Conservation (phyloP, 441 rosid genomes). For the Populus hybrid region DNA sequence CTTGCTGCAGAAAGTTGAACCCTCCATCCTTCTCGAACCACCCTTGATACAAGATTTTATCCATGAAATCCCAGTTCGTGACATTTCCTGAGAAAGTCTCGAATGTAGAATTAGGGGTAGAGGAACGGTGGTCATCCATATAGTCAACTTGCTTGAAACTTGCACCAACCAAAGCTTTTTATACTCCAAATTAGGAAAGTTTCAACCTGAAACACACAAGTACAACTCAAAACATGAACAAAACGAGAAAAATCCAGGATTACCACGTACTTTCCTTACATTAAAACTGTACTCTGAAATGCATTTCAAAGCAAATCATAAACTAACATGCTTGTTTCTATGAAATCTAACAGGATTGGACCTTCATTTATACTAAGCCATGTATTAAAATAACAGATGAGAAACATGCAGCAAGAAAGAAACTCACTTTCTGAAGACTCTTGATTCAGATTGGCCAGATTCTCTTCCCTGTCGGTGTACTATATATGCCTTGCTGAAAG, state of each 20-base stretch:
- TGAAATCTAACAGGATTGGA: neutral
- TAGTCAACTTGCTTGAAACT: slow-evolving; percentile 18
- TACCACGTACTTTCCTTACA: neutral
- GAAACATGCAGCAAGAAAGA: neutral
- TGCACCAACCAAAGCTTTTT: slow-evolving; percentile 25
- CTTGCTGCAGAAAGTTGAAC: slow-evolving; percentile 37
- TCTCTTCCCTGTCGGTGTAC: neutral
- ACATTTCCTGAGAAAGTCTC: slow-evolving; percentile 46
- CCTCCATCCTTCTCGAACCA: slow-evolving; percentile 68
- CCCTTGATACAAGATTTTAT: slow-evolving; percentile 80
- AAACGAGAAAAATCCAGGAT: slow-evolving; percentile 66
- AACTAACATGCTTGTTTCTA: neutral
- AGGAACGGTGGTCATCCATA: slow-evolving; percentile 57
- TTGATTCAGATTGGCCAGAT: neutral
- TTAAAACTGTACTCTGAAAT: too few species aligned
- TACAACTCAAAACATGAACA: slow-evolving; percentile 54
- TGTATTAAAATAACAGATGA: neutral
- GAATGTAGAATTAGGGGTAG: slow-evolving; percentile 41
- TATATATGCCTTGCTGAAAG: neutral
- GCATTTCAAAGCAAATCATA: too few species aligned
- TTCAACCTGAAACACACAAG: slow-evolving; percentile 55
- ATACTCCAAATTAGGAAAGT: neutral
- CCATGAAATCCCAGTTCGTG: slow-evolving; percentile 90
- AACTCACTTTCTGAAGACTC: neutral
- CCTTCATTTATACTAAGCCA: neutral